Evolutionary conservation across 257 asterid genomes (phyloP).

Genomic region (Primulina huaijiensis): DNA sequence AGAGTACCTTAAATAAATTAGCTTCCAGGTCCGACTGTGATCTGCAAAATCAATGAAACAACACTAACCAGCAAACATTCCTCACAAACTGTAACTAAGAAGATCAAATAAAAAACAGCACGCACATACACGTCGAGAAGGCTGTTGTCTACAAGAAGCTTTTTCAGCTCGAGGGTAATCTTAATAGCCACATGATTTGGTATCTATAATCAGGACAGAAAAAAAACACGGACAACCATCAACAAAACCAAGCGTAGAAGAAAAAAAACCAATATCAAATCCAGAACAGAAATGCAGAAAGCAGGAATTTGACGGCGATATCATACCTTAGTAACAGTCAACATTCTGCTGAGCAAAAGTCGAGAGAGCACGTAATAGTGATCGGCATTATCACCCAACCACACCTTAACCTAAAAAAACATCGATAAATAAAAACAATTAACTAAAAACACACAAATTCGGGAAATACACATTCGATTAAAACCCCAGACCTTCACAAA

Average conservation of each 20-base stretch:
- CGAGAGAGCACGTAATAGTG: slow-evolving; percentile 97
- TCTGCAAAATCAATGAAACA: slow-evolving; percentile 45
- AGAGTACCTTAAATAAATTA: slow-evolving; percentile 79
- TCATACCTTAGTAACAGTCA: slow-evolving; percentile 85
- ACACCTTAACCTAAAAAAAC: slow-evolving; percentile 77
- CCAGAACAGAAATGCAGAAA: neutral
- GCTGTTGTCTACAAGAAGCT: slow-evolving; percentile 93
- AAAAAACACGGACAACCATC: neutral
- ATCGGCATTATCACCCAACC: slow-evolving; percentile 99
- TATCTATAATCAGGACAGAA: slow-evolving; percentile 54
- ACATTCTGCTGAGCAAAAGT: slow-evolving; percentile 94
- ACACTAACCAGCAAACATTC: slow-evolving; percentile 14
- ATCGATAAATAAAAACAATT: neutral
- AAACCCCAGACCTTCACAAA: slow-evolving; percentile 74
- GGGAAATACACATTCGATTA: neutral
- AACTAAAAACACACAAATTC: neutral
- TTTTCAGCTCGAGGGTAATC: slow-evolving; percentile 92
- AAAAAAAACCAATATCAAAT: neutral
- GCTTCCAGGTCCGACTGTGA: slow-evolving; percentile 96
- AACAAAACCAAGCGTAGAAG: slow-evolving; percentile 1
- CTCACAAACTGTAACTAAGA: slow-evolving; percentile 4
- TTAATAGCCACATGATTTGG: slow-evolving; percentile 98
- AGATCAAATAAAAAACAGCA: slow-evolving; percentile 18
- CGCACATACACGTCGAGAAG: slow-evolving; percentile 91
- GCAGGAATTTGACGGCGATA: neutral